A percentile compares a stretch with the other conserved stretches of the same genome.
phyloP scores from a whole-genome alignment of 352 stramenopile genomes.

The Pythium periplocum region DNA sequence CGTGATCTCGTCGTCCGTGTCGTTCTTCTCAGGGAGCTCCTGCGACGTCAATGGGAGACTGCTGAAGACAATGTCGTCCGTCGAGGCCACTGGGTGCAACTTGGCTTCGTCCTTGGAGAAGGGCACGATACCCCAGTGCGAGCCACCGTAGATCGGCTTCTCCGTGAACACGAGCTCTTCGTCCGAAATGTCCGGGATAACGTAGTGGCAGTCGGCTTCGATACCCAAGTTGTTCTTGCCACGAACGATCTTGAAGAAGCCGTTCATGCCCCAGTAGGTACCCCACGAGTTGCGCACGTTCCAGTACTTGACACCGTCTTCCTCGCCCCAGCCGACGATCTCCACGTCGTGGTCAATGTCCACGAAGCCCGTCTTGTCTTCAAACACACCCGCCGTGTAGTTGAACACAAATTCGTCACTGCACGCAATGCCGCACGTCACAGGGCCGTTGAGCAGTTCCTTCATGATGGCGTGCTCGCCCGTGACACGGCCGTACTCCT shows the following conservation, averaged over 20 bases:
- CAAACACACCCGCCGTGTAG: constrained; percentile 88
- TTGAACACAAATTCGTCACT: constrained; percentile 57
- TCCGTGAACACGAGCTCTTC: constrained; percentile 53
- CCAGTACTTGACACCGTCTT: constrained; percentile 88
- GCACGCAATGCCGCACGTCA: constrained; percentile 89
- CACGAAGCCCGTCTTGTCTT: constrained; percentile 61
- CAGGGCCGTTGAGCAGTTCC: constrained; percentile 67
- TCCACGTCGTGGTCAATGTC: constrained; percentile 85
- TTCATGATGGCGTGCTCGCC: constrained; percentile 62
- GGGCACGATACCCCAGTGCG: constrained; percentile 49
- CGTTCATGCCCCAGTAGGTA: constrained; percentile 90
- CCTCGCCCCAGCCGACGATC: constrained; percentile 90
- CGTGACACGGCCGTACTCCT: constrained; percentile 36
- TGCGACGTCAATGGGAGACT: constrained; percentile 36
- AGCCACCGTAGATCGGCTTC: constrained; percentile 55
- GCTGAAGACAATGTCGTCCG: constrained; percentile 52
- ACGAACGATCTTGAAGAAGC: constrained; percentile 88
- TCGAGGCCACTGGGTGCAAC: constrained; percentile 82
- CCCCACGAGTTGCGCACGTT: constrained; percentile 91
- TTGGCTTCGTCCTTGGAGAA: constrained; percentile 58
- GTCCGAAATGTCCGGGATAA: constrained; percentile 49
- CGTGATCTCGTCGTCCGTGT: constrained; percentile 9
- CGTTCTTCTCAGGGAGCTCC: constrained; percentile 30
- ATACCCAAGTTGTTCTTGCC: constrained; percentile 85
- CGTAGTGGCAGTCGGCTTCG: constrained; percentile 82